Conservation (phyloP, 768 basidiomycete species). For the Tulasnella sp. region DNA sequence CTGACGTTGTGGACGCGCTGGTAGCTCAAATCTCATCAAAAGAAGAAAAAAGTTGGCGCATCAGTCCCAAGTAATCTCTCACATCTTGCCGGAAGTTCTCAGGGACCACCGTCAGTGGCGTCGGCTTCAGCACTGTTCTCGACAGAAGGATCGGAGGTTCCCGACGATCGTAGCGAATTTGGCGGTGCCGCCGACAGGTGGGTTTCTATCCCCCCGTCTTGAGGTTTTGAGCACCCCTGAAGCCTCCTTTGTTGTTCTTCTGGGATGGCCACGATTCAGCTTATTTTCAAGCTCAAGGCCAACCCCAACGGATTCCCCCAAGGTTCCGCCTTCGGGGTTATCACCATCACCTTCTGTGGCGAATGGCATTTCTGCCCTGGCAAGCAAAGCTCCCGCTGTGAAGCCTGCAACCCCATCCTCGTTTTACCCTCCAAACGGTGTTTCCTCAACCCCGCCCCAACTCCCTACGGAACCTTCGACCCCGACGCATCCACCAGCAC, state of each 20-base stretch:
- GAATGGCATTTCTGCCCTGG: not conserved
- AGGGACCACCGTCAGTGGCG: constrained; percentile 40
- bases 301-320: not conserved
- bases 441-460: not conserved
- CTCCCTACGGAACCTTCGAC: not conserved
- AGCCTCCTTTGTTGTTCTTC: not conserved
- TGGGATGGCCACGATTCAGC: not conserved
- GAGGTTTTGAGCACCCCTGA: not conserved
- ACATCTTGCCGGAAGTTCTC: constrained; percentile 37
- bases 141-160: constrained; percentile 41
- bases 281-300: not conserved
- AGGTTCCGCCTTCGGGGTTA: not conserved
- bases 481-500: not conserved
- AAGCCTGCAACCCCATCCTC: constrained; percentile 13
- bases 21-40: constrained; percentile 67
- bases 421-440: constrained; percentile 4
- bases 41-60: constrained; percentile 41
- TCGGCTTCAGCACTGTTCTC: constrained; percentile 35
- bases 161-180: constrained; percentile 25
- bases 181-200: constrained; percentile 23
- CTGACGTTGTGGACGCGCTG: constrained; percentile 1
- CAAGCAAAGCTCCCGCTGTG: constrained; percentile 30
- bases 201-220: not conserved
- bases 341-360: not conserved
- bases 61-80: constrained; percentile 33